Evolutionary conservation across 2,329 filamentous ascomycete genomes (phyloP), one percentile per base, ranked within the genome.

Genomic region (Ascochyta clinopodiicola): DNA sequence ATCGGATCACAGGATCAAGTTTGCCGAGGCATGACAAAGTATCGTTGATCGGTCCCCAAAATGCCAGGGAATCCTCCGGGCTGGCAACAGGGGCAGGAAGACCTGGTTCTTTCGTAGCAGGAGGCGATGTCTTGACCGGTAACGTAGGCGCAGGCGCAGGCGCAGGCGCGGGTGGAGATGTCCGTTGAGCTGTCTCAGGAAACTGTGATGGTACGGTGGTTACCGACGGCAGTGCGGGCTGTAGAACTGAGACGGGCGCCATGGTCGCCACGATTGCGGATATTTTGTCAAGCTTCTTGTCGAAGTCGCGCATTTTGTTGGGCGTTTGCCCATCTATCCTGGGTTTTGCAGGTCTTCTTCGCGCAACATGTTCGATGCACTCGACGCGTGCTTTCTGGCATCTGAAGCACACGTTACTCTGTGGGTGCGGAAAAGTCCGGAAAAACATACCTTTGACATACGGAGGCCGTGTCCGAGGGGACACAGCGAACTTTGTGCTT

Each of bases 401-500:
- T 54, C 72, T 75, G 60, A 35, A 56, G 69, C 70, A 71, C 64
- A 64, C 70, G 70, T 74, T 57, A 75, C 48, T 53, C 55, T 49
- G 61, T 61, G 59, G 37, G 36, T 9, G 50, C 43, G 36, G 53
- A 59, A 62, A 56, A 52, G 50, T 40, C 15, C 38, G 51, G 51
- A 43, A 46, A 55, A 62, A 66, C 59, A 51, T 67, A 74, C 72
- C 72, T 69, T 59, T 74, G 71, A 55, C 72, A 75, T 43, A 71
- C 61, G 34, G 60, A 60, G 39, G 68, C 55, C 24, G 66, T 65
- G 15, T 72, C 71, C 12, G 71, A 74, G 35, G 70, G 70, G 35
- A 74, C 71, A 43, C 72, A 75, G 40, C 71, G 62, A 27, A 75
- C 72, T 51, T 75, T 75, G 65, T 75, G 72, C 54, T 73, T 72